phyloP scores from a whole-genome alignment of 108 stramenopile genomes.

The Nannochloropsis granulata region DNA sequence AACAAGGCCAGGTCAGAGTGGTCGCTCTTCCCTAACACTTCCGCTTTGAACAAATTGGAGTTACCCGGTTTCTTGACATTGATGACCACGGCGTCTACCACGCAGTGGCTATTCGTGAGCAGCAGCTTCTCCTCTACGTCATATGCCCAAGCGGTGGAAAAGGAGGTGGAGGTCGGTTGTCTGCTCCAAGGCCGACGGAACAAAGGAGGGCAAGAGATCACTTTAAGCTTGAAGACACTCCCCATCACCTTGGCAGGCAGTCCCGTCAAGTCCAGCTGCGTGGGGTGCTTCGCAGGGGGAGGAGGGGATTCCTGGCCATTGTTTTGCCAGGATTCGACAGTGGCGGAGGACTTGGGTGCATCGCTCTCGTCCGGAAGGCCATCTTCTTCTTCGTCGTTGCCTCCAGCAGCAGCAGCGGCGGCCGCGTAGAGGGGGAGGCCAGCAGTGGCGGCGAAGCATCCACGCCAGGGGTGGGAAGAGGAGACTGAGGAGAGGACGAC shows the following conservation, averaged over 20 bases:
- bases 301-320: background rate
- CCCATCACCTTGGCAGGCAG: background rate
- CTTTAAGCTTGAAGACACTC: background rate
- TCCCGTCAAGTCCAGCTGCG: background rate
- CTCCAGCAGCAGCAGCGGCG: background rate
- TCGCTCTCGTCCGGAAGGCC: background rate
- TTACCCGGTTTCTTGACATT: background rate
- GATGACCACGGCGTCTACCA: background rate
- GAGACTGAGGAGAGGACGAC: background rate
- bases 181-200: background rate
- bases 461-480: background rate
- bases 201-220: background rate
- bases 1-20: conserved; percentile 35
- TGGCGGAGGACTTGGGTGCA: background rate
- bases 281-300: background rate
- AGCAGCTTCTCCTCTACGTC: background rate
- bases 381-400: background rate
- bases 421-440: background rate
- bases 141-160: background rate
- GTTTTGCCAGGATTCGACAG: background rate
- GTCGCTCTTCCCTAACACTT: conserved; percentile 15
- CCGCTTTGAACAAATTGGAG: background rate
- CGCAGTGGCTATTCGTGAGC: background rate
- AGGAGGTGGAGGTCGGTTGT: background rate
- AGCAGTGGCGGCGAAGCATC: background rate